Conservation (phyloP, 2,329 filamentous ascomycete species). For the Penicillium paneum region DNA sequence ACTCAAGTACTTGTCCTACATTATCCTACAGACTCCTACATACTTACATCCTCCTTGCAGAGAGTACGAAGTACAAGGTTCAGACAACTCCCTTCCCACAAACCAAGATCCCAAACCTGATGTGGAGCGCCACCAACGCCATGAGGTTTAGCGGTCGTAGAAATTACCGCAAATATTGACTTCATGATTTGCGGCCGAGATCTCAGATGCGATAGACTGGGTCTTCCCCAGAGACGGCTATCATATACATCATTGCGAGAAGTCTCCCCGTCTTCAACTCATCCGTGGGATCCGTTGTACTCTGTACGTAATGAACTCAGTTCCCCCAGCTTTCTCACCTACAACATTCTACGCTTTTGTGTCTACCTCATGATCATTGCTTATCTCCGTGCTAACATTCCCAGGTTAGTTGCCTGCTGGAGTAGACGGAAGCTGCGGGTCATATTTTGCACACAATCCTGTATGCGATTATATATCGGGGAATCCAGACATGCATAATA, state of each 20-base stretch:
- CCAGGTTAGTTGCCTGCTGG: neutral
- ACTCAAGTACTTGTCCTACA: too few species aligned
- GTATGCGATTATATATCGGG: neutral
- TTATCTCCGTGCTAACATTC: neutral
- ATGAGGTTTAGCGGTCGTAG: constrained; percentile 2
- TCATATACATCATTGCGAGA: neutral
- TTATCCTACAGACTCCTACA: too few species aligned
- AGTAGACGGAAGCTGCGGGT: neutral
- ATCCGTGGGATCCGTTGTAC: neutral
- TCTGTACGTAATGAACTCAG: constrained; percentile 1
- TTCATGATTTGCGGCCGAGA: constrained; percentile 9
- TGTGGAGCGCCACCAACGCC: constrained; percentile 12
- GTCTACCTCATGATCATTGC: neutral
- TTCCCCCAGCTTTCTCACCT: neutral
- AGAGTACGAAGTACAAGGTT: neutral
- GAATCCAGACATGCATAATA: too few species aligned
- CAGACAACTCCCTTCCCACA: neutral
- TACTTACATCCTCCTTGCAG: neutral
- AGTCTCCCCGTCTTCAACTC: neutral
- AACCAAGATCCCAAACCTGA: neutral
- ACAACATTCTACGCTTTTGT: too few species aligned
- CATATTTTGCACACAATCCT: neutral
- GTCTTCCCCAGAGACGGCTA: neutral
- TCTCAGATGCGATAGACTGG: neutral
- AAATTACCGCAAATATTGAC: neutral